These are phyloP conservation scores for Colletotrichum endophyticum DNA, from an alignment of 2,329 filamentous ascomycete species.

Conservation along the genomic window DNA sequence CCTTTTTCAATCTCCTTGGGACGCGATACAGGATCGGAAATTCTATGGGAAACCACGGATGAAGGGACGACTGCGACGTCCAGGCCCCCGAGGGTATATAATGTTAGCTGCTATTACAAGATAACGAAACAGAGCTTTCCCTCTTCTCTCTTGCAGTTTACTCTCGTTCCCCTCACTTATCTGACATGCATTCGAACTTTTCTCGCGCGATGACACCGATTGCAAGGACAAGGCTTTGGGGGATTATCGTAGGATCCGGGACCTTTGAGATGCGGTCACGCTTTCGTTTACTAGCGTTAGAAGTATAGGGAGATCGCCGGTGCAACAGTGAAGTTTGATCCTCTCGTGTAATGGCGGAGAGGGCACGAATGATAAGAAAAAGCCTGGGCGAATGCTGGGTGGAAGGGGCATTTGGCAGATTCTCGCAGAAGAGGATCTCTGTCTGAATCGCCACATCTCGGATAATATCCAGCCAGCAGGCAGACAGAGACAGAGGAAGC, in stretches of 20 bases:
- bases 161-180: not conserved
- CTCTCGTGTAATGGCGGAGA: not conserved
- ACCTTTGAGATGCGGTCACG: not conserved
- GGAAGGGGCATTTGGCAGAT: not conserved
- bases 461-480: not conserved
- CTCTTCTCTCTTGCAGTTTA: not conserved
- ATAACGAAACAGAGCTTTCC: conserved; percentile 4
- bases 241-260: not conserved
- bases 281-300: not conserved
- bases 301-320: not conserved
- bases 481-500: not conserved
- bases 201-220: not conserved
- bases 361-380: not conserved
- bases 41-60: not conserved
- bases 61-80: not conserved
- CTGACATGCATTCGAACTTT: not conserved
- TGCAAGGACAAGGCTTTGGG: conserved; percentile 9
- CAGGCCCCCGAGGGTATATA: conserved; percentile 5
- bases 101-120: conserved; percentile 13
- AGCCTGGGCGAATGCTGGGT: not conserved
- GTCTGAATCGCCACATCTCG: not conserved
- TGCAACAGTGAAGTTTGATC: not conserved
- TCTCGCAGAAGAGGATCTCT: not conserved
- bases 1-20: not conserved
- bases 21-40: conserved; percentile 2